These are phyloP conservation scores for Lagenidium giganteum DNA, from an alignment of 352 stramenopile species.

Conservation along the genomic window DNA sequence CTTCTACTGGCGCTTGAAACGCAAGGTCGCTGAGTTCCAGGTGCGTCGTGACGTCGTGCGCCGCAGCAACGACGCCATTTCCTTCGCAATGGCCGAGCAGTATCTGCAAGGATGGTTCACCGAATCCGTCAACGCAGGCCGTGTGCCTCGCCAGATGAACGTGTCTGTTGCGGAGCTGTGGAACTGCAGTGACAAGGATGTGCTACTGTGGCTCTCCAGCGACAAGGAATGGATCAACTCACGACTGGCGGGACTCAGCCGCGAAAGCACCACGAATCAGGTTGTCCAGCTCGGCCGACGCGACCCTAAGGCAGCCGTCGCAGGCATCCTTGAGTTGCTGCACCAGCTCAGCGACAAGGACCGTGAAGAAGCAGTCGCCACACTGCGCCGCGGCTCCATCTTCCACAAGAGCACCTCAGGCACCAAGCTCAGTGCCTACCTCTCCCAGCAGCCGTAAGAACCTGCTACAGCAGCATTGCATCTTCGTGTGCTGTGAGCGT, in stretches of 20 bases:
- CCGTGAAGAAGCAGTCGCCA: conserved; percentile 74
- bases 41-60: conserved; percentile 61
- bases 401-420: conserved; percentile 71
- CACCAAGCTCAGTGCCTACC: conserved; percentile 31
- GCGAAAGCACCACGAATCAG: conserved; percentile 67
- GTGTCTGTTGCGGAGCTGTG: conserved; percentile 65
- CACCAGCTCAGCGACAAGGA: conserved; percentile 81
- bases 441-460: conserved; percentile 16
- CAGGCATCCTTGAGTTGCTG: conserved; percentile 79
- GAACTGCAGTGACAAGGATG: conserved; percentile 65
- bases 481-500: no score
- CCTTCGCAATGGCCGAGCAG: conserved; percentile 52
- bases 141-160: conserved; percentile 57
- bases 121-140: conserved; percentile 69
- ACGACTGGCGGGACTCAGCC: conserved; percentile 43
- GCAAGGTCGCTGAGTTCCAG: conserved; percentile 96
- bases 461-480: no score
- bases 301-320: conserved; percentile 81
- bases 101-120: conserved; percentile 80
- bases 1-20: conserved; percentile 99
- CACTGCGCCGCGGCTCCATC: conserved; percentile 80
- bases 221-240: conserved; percentile 78
- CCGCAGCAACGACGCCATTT: conserved; percentile 27
- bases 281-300: conserved; percentile 71
- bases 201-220: conserved; percentile 71